Conservation (phyloP, 2,329 filamentous ascomycete genomes). For the Esteya vermicola region DNA sequence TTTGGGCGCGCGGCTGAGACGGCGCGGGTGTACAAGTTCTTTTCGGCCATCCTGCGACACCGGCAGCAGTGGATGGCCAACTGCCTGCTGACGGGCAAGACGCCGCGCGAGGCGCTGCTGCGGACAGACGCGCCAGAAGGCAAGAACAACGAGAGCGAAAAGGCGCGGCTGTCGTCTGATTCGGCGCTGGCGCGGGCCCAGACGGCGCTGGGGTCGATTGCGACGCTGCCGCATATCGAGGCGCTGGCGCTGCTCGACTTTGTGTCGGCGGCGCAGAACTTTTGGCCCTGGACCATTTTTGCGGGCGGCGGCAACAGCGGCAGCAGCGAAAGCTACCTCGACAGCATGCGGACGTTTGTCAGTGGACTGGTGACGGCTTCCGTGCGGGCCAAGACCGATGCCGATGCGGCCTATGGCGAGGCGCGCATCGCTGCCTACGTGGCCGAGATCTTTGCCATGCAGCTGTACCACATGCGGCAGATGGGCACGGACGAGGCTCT, state of each 20-base stretch:
- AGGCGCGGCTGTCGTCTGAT: constrained; percentile 27
- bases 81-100: constrained; percentile 77
- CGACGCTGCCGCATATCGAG: constrained; percentile 47
- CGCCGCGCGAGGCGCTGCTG: constrained; percentile 61
- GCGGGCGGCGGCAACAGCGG: constrained; percentile 54
- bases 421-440: constrained; percentile 67
- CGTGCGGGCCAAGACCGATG: constrained; percentile 37
- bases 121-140: constrained; percentile 23
- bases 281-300: constrained; percentile 89
- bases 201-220: constrained; percentile 51
- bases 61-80: constrained; percentile 95
- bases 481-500: constrained; percentile 51
- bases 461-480: constrained; percentile 75
- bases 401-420: constrained; percentile 43
- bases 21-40: constrained; percentile 65
- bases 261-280: constrained; percentile 75
- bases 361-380: constrained; percentile 38
- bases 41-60: constrained; percentile 74
- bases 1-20: constrained; percentile 51
- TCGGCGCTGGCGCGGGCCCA: constrained; percentile 66
- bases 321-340: constrained; percentile 38
- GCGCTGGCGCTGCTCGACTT: constrained; percentile 72
- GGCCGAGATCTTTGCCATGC: constrained; percentile 80
- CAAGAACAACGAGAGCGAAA: constrained; percentile 15
- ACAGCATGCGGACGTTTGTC: constrained; percentile 57